These are phyloP conservation scores for Acanthamoeba sp. DNA, from an alignment of 208 protist genomes.

Conservation along the genomic window DNA sequence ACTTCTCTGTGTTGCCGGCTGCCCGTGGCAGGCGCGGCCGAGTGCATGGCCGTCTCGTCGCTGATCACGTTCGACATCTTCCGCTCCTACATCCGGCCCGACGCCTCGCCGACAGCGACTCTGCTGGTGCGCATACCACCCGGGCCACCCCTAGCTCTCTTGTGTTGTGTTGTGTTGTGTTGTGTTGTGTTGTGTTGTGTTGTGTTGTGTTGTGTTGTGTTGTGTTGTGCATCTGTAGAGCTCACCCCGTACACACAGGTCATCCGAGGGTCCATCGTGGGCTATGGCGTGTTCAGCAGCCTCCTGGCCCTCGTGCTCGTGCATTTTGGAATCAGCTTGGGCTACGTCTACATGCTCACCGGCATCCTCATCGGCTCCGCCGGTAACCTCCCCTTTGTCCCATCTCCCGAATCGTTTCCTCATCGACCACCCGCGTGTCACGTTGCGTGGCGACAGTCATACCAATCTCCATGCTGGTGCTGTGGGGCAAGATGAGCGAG, in stretches of 20 bases:
- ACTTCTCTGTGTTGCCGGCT: background rate
- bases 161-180: no score
- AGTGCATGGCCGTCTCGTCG: slow-evolving; percentile 82
- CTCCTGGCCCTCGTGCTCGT: slow-evolving; percentile 78
- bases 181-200: no score
- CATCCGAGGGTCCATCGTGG: slow-evolving; percentile 60
- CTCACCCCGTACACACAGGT: background rate
- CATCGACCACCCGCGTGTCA: no score
- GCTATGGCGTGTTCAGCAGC: slow-evolving; percentile 79
- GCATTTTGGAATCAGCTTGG: slow-evolving; percentile 76
- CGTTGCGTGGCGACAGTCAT: background rate
- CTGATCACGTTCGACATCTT: slow-evolving; percentile 85
- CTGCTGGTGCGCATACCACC: slow-evolving; percentile 49
- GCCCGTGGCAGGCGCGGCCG: slow-evolving; percentile 60
- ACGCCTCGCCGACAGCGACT: slow-evolving; percentile 75
- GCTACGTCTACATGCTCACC: slow-evolving; percentile 83
- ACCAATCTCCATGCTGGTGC: slow-evolving; percentile 3
- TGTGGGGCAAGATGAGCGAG: slow-evolving; percentile 49
- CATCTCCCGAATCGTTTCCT: background rate
- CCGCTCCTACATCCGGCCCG: slow-evolving; percentile 79
- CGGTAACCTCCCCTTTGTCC: background rate
- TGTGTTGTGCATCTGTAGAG: no score
- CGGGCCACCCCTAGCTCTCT: no score
- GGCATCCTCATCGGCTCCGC: slow-evolving; percentile 83
- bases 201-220: no score